Evolutionary conservation across 2,329 filamentous ascomycete species (phyloP), one percentile per base, ranked within the genome.

Genomic region (Hymenoscyphus albidus): DNA sequence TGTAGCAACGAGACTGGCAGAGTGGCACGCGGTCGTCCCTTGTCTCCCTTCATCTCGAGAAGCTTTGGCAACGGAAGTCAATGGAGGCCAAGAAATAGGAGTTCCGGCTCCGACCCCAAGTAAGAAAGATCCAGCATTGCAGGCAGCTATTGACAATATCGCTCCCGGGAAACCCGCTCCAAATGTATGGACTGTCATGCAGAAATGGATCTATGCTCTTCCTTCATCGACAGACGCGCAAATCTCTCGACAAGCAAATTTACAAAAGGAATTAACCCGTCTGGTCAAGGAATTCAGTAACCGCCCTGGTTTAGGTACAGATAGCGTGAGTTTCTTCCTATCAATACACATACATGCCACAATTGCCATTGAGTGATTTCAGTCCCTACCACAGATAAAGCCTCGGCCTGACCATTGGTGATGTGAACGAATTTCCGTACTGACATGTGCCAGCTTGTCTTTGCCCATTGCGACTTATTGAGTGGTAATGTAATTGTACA

Each of bases 391-490:
- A 38, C 32, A 38, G 18, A 39, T 39, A 9, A 48, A 42, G 39
- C 27, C 39, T 32, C 18, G 39, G 39, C 58, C 39, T 18, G 40
- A 59, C 22, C 18, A 12, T n/a, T 59, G 58, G 58, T 59, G 58
- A 59, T 18, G 13, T 59, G n/a, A 40, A 42, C 38, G 40, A 27
- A 40, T 44, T 32, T 10, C 54, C 57, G 42, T 61, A 61, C 71
- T 72, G 65, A 75, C 67, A 59, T 61, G 61, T 10, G 57, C 31
- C 77, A 93, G 85, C 88, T 96, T 70, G 88, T 98, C 58, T 97
- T 98, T 80, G 90, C 91, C 68, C 94, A 98, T 78, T 97, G 93
- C 81, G 95, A 99, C 77, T 85, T 99, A 31, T 82, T 99, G n/a
- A 92, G 90, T 76, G 95, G 93, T 70, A 99, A 99, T 76, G 91